Base-by-base conservation (phyloP, 2,329 filamentous ascomycete genomes). In the Colletotrichum spinosum region DNA sequence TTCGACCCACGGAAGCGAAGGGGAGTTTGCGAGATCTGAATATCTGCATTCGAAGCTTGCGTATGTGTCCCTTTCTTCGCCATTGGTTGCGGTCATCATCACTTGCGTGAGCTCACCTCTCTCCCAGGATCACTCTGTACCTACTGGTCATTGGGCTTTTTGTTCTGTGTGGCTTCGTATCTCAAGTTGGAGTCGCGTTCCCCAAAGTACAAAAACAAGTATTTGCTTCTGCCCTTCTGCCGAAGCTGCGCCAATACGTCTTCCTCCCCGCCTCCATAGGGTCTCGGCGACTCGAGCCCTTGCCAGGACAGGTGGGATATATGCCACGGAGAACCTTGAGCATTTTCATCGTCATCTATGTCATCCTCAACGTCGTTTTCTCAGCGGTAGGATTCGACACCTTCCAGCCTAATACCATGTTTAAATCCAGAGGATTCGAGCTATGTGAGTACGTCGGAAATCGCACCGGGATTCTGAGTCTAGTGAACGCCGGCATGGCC, bases 241-340 rank as follows among this genome's bases (percentile, higher is more conserved):
- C 58, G 13, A 44, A 67, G 72, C 34, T 70, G 69, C 39, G 58
- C 4, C 37, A 55, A 17, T 34, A 69, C 71, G 9, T 75, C 70
- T 63, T 38, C 73, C 5, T 69, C 73, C 7, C 74, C 69, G 9
- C 71, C 71, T 0, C 68, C 57, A 6, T 67, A 67, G 39, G 75
- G 72, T 66, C 51, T 37, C 66, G 67, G 12, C 35, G 72, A n/a
- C 74, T 39, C 66, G 68, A 15, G 65, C 70, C 0, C 68, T 74
- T 70, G 49, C 57, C 55, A 2, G 54, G 52, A 4, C 53, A 60
- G 37, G 38, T 76, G 0, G 76, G 70, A 1, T 71, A 73, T 8
- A 55, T 76, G 0, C 82, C 82, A 0, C 83, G 80, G 1, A 60
- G 76, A 2, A 81, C 81, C 1, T 81, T 84, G 48, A 70, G 72